Conservation (phyloP, 1,139 yeast genomes). For the Geotrichum armillariae region DNA sequence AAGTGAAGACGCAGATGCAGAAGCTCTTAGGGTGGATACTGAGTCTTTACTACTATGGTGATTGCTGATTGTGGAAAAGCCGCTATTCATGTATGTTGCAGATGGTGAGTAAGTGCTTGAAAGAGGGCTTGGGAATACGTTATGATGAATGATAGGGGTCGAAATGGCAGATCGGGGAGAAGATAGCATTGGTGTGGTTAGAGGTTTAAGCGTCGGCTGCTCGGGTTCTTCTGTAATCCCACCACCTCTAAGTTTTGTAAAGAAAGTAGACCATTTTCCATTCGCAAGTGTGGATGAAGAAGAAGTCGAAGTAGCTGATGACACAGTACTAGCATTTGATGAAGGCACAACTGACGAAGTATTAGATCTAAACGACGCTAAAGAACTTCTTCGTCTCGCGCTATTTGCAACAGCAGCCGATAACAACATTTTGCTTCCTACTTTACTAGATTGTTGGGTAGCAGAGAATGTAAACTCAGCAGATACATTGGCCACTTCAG, state of each 20-base stretch:
- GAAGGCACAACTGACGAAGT: neutral
- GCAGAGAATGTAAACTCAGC: slow-evolving; percentile 16
- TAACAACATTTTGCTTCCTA: slow-evolving; percentile 21
- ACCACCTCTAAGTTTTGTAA: slow-evolving; percentile 5
- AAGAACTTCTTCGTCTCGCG: slow-evolving; percentile 6
- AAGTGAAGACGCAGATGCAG: neutral
- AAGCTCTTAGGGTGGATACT: neutral
- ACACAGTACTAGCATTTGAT: neutral
- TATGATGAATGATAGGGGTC: neutral
- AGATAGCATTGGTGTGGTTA: neutral
- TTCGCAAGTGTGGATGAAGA: neutral
- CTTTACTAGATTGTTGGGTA: neutral
- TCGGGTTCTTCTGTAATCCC: neutral
- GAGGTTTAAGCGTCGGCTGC: slow-evolving; percentile 5
- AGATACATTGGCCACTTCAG: slow-evolving; percentile 8
- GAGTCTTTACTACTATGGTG: neutral
- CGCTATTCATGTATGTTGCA: slow-evolving; percentile 1
- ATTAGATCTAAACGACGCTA: slow-evolving; percentile 1
- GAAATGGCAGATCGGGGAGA: slow-evolving; percentile 8
- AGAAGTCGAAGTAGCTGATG: neutral
- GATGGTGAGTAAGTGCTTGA: slow-evolving; percentile 5
- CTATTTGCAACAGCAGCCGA: slow-evolving; percentile 25
- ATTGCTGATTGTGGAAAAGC: neutral
- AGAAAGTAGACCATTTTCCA: slow-evolving; percentile 8
- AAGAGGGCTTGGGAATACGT: neutral